Base-by-base conservation (phyloP, 768 basidiomycete species). In the Crassisporium funariophilum region DNA sequence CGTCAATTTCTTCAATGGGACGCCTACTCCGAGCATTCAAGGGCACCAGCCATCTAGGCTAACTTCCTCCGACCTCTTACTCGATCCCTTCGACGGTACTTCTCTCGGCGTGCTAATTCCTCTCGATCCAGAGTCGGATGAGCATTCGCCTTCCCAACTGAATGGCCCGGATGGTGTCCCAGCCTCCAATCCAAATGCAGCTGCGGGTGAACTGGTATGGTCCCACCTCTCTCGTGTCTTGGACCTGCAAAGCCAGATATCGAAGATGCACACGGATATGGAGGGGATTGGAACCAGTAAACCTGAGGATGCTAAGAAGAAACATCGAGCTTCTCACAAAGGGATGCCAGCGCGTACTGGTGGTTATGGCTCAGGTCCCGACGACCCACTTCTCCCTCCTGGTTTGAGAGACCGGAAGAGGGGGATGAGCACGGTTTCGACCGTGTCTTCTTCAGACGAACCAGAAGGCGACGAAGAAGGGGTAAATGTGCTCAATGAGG, bases 261-360 rank as follows among this genome's bases (percentile, higher is more conserved):
- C 88, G 4, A 71, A 69, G 52, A 80, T 87, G 77, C 88, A 90
- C 59, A 65, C 83, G 8, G 80, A 84, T 19, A 86, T 91, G 85
- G 88, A 91, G 61, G 77, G 77, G 31, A 74, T 85, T 36, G 81
- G 82, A 1, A 53, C 66, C 23, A 54, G 68, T 31, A 58, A 65
- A 67, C 43, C 54, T 61, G 49, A 48, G 55, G 64, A 71, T 48
- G 45, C 62, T 11, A 73, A 74, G 47, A 65, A 71, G n/a, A 52
- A 66, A 56, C 38, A 61, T 67, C 46, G 67, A 64, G 20, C 25
- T 16, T 50, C 53, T 17, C 20, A 25, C 36, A 22, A 56, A 47
- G 21, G 37, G 27, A 16, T 33, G 4, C 22, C 47, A 15, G 22
- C 38, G 24, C 43, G 47, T 36, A 40, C 27, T 25, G 46, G 45